phyloP scores from a whole-genome alignment of 176 grass and related monocot genomes.

The Oryza rufipogon region DNA sequence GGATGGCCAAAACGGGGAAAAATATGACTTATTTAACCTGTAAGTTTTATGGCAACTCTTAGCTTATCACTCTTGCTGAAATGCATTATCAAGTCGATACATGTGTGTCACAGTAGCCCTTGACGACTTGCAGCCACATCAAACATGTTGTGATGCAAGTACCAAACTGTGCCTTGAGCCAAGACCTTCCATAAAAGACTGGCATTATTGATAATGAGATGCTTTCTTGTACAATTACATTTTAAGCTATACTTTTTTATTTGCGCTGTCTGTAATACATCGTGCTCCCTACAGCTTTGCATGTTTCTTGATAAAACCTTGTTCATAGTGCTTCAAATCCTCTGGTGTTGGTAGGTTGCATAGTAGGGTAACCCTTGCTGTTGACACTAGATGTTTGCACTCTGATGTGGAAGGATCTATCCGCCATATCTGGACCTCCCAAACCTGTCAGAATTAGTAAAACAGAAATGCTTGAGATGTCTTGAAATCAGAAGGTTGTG shows the following conservation, averaged over 20 bases:
- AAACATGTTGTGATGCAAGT: background rate
- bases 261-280: background rate
- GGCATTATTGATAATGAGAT: background rate
- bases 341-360: conserved; percentile 53
- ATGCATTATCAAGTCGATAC: background rate
- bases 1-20: background rate
- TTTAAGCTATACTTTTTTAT: background rate
- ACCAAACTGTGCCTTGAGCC: background rate
- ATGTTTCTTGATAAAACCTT: conserved; percentile 55
- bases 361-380: conserved; percentile 62
- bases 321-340: conserved; percentile 38
- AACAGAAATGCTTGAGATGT: background rate
- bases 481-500: background rate
- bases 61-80: background rate
- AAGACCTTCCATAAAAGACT: background rate
- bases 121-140: conserved; percentile 1
- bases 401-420: conserved; percentile 53
- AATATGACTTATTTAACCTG: background rate
- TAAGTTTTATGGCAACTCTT: background rate
- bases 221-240: background rate
- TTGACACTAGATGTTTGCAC: conserved; percentile 63
- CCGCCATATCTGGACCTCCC: conserved; percentile 68
- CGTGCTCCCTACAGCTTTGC: conserved; percentile 56
- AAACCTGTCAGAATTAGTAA: conserved; percentile 52
- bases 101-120: background rate